phyloP scores from a whole-genome alignment of 2,329 filamentous ascomycete genomes.

The Aspergillus piperis region DNA sequence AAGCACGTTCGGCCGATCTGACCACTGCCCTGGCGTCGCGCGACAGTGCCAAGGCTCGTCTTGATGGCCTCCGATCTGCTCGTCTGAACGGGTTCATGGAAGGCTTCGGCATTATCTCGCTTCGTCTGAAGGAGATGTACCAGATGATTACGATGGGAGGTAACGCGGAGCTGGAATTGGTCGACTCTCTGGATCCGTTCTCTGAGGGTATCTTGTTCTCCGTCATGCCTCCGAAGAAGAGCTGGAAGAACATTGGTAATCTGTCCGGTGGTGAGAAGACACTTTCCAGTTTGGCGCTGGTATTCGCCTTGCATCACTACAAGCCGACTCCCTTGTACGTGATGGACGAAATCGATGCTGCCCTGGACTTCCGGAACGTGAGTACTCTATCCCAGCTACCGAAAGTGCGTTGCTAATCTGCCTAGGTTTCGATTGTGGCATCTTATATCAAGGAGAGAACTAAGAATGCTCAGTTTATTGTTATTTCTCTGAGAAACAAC shows the following conservation, averaged over 20 bases:
- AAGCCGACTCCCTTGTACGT: slow-evolving; percentile 97
- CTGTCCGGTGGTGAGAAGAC: slow-evolving; percentile 97
- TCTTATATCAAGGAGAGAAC: slow-evolving; percentile 99
- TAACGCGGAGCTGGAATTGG: slow-evolving; percentile 94
- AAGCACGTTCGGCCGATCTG: slow-evolving; percentile 78
- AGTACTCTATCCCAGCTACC: slow-evolving; percentile 47
- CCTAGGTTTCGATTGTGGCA: slow-evolving; percentile 89
- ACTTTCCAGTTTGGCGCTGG: slow-evolving; percentile 83
- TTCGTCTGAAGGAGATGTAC: slow-evolving; percentile 98
- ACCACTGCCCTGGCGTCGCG: slow-evolving; percentile 74
- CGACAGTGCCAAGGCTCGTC: slow-evolving; percentile 85
- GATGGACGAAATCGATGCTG: slow-evolving; percentile 99
- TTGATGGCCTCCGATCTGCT: slow-evolving; percentile 85
- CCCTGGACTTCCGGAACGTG: slow-evolving; percentile 95
- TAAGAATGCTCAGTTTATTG: slow-evolving; percentile 98
- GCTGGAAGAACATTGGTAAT: slow-evolving; percentile 99
- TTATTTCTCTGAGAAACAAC: slow-evolving; percentile 96
- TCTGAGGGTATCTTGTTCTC: slow-evolving; percentile 95
- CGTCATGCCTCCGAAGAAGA: slow-evolving; percentile 99
- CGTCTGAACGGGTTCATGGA: slow-evolving; percentile 98
- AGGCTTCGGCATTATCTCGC: slow-evolving; percentile 89
- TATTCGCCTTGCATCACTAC: slow-evolving; percentile 98
- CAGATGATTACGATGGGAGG: slow-evolving; percentile 99
- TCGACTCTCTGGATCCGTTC: slow-evolving; percentile 95
- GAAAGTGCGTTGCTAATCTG: slow-evolving; percentile 12